Conservation (phyloP, 371 early-diverging fungal genomes). For the Mortierella sp. region DNA sequence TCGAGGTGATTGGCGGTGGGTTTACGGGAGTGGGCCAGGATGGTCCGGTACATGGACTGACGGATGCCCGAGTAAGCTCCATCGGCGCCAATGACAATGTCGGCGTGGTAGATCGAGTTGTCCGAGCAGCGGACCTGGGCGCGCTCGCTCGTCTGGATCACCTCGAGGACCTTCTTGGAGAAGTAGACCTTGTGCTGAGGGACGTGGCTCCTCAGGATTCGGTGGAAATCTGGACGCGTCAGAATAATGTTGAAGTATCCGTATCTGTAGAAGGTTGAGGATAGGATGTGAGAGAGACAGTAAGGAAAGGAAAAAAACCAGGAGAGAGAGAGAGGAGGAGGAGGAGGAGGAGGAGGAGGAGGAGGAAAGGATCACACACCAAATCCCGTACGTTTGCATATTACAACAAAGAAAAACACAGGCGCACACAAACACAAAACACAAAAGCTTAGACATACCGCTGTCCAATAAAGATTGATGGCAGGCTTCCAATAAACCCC, state of each 20-base stretch:
- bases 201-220: constrained; percentile 23
- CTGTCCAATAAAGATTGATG: constrained; percentile 20
- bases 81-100: constrained; percentile 47
- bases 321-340: not conserved
- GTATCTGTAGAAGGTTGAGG: too few relatives aligned
- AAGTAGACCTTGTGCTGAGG: constrained; percentile 31
- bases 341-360: not conserved
- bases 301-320: too few relatives aligned
- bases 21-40: constrained; percentile 2
- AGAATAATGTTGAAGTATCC: constrained; percentile 40
- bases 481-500: constrained; percentile 22
- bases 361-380: not conserved
- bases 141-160: constrained; percentile 18
- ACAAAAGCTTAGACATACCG: constrained; percentile 14
- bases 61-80: constrained; percentile 47
- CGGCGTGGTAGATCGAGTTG: constrained; percentile 26
- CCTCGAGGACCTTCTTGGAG: constrained; percentile 30
- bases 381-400: not conserved
- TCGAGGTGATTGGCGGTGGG: not conserved
- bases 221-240: constrained; percentile 29
- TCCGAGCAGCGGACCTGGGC: constrained; percentile 40
- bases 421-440: not conserved
- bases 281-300: too few relatives aligned
- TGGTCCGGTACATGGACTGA: constrained; percentile 31
- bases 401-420: not conserved